Evolutionary conservation across 1,139 yeast species (phyloP).

Genomic region (Ogataea hybrid): DNA sequence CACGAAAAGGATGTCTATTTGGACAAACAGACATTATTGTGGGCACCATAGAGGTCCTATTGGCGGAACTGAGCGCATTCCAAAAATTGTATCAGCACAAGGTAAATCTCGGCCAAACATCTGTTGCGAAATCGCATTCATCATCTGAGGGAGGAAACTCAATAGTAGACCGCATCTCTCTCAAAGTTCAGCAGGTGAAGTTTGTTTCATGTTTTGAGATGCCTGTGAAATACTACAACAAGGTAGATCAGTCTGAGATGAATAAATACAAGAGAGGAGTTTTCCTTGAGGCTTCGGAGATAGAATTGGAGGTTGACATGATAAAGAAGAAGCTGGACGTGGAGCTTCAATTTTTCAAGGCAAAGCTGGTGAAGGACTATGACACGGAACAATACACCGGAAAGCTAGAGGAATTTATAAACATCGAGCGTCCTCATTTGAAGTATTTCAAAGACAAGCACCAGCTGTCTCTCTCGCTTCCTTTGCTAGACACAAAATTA

Average conservation of each 20-base stretch:
- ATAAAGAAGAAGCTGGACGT: constrained; percentile 15
- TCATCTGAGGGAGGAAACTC: constrained; percentile 5
- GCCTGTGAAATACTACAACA: constrained; percentile 29
- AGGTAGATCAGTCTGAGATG: constrained; percentile 27
- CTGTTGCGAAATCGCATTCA: background rate
- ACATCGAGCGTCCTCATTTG: constrained; percentile 11
- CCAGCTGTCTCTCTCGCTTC: constrained; percentile 22
- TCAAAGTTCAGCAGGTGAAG: constrained; percentile 16
- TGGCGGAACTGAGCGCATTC: constrained; percentile 20
- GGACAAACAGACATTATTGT: constrained; percentile 13
- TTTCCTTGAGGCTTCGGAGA: constrained; percentile 9
- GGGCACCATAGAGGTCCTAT: constrained; percentile 20
- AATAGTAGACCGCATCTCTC: constrained; percentile 15
- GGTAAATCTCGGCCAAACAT: background rate
- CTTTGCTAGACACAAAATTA: constrained; percentile 24
- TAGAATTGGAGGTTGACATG: constrained; percentile 11
- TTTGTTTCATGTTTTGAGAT: constrained; percentile 27
- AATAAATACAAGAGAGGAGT: constrained; percentile 29
- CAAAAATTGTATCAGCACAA: constrained; percentile 19
- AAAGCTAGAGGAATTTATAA: constrained; percentile 12
- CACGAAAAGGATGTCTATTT: constrained; percentile 3
- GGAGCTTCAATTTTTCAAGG: constrained; percentile 6
- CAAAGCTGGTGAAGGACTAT: constrained; percentile 23
- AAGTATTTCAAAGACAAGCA: constrained; percentile 18
- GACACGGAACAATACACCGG: constrained; percentile 15